phyloP scores from a whole-genome alignment of 1,284 basidiomycete species.

The Vanrija pseudolonga region DNA sequence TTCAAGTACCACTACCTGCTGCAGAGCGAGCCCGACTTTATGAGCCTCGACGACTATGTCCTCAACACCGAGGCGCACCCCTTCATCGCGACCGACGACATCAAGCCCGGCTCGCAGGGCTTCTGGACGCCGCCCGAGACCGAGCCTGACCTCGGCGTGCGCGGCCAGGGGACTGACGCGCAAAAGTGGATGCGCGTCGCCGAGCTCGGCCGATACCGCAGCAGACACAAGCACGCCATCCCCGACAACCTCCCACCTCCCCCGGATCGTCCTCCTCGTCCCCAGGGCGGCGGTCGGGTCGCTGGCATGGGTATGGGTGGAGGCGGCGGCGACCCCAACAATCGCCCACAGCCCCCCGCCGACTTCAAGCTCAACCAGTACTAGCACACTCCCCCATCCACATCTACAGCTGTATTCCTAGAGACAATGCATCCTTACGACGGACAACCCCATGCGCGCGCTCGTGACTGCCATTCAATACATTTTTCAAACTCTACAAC shows the following conservation, averaged over 20 bases:
- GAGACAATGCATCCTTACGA: too few relatives aligned
- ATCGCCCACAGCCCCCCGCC: neutral
- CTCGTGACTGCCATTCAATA: too few relatives aligned
- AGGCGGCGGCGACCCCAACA: conserved; percentile 18
- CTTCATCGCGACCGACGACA: conserved; percentile 34
- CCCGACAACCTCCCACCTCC: neutral
- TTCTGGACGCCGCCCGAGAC: conserved; percentile 28
- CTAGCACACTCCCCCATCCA: too few relatives aligned
- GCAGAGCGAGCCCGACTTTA: conserved; percentile 53
- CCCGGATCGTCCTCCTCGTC: conserved; percentile 1
- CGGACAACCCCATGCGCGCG: too few relatives aligned
- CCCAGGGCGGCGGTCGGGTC: conserved; percentile 3
- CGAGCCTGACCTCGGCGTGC: conserved; percentile 28
- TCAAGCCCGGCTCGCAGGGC: conserved; percentile 33
- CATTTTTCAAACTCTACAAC: too few relatives aligned
- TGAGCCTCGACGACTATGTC: conserved; percentile 58
- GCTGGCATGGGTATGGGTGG: conserved; percentile 30
- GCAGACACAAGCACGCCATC: neutral
- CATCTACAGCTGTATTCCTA: too few relatives aligned
- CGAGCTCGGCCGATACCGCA: conserved; percentile 12
- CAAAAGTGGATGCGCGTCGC: conserved; percentile 41
- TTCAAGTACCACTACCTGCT: conserved; percentile 54
- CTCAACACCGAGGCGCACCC: conserved; percentile 54
- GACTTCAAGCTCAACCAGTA: too few relatives aligned
- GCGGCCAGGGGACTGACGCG: conserved; percentile 43